Evolutionary conservation across 306 rosid species (phyloP).

Genomic region (Pyrus bretschneideri): DNA sequence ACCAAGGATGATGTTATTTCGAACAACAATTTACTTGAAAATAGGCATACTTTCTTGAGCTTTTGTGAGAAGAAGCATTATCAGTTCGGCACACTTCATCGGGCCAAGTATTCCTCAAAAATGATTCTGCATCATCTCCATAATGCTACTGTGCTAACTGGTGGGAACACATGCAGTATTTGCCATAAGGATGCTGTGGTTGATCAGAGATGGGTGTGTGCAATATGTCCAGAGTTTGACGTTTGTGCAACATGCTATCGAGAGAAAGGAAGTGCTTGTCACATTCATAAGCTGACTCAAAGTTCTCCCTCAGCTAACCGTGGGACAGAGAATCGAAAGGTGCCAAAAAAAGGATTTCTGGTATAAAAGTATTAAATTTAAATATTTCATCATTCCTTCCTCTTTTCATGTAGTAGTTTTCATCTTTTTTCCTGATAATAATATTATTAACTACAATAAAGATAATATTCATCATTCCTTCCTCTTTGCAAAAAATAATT

Average conservation of each 20-base stretch:
- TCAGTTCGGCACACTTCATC: constrained; percentile 57
- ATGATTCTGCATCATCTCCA: constrained; percentile 44
- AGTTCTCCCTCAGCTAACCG: background rate
- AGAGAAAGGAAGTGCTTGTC: constrained; percentile 31
- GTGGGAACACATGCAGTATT: constrained; percentile 25
- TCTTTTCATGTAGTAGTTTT: background rate
- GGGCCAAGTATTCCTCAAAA: constrained; percentile 62
- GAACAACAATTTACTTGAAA: constrained; percentile 31
- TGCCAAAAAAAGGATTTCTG: background rate
- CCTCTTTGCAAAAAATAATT: too few relatives aligned
- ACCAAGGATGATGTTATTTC: constrained; percentile 35
- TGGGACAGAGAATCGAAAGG: constrained; percentile 1
- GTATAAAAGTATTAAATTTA: background rate
- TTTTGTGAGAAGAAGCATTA: constrained; percentile 39
- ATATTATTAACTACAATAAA: background rate
- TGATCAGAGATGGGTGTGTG: constrained; percentile 36
- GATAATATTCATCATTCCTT: background rate
- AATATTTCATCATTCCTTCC: background rate
- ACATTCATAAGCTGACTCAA: constrained; percentile 35
- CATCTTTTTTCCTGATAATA: background rate
- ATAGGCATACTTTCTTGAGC: constrained; percentile 34
- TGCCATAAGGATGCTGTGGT: constrained; percentile 21
- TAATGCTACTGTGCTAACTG: constrained; percentile 1
- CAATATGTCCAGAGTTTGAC: constrained; percentile 31
- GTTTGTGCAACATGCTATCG: constrained; percentile 36